Evolutionary conservation across 1,139 yeast species (phyloP), one percentile per base, ranked within the genome.

Genomic region (Candida gigantensis): DNA sequence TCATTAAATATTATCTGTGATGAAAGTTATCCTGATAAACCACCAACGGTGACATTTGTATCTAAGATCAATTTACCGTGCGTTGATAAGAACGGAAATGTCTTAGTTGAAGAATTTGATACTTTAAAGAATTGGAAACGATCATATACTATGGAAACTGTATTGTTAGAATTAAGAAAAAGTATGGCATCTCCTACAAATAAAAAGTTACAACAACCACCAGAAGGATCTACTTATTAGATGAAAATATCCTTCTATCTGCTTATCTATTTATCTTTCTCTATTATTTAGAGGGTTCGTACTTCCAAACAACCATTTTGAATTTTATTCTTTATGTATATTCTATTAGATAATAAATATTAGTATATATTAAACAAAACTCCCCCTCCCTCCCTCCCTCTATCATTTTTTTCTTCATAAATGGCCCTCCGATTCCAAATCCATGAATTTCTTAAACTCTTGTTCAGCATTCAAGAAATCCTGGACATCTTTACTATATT

Each of bases 61-160:
- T 83, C 95, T 24, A 84, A 83, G 65, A 78, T 94, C 50, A 92
- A 92, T 58, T 72, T 92, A 42, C 97, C 97, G 0, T 89, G 96
- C 57, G 97, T 94, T 13, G 84, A 84, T 54, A 50, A 60, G 10
- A 71, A 73, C 12, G 98, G 97, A 3, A 65, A 72, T 24, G 90
- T 92, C 2, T 68, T 78, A 30, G 69, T 74, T 3, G 54, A 68
- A 5, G 73, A 75, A 46, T 82, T 94, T 49, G 83, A 82, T 28
- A 81, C 86, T 13, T 74, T 94, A 58, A 74, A 78, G 40, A 74
- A 79, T 46, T 94, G 98, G 98, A 88, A 84, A 59, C 76, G 96
- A 53, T 71, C 81, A 11, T 87, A 84, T 58, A 86, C 94, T 26
- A 87, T 94, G 89, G 98, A 94, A 61, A 87, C 92, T 13, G 76